A percentile compares a stretch with the other conserved stretches of the same genome.
These are phyloP conservation scores for Syzygium malaccense DNA, from an alignment of 441 rosid genomes.

Conservation along the genomic window DNA sequence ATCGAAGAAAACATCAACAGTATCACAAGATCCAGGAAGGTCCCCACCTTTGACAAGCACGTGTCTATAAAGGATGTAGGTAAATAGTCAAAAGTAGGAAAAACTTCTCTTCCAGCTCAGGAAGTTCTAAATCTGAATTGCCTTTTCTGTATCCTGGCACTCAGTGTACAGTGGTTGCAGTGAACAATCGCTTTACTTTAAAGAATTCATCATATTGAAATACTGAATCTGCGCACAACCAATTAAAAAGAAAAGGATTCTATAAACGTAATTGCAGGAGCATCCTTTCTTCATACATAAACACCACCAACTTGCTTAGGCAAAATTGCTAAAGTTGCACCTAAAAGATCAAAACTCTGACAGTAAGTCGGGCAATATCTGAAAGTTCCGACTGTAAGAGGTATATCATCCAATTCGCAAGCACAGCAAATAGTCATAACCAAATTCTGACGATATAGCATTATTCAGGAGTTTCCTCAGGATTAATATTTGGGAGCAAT, in stretches of 20 bases:
- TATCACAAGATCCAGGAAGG: constrained; percentile 76
- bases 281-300: background rate
- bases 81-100: background rate
- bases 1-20: constrained; percentile 75
- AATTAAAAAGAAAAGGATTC: background rate
- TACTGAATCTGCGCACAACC: background rate
- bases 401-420: background rate
- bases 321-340: background rate
- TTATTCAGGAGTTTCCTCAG: background rate
- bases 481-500: background rate
- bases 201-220: background rate
- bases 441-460: background rate
- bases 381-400: background rate
- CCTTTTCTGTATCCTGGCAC: background rate
- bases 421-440: background rate
- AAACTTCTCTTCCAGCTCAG: background rate
- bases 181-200: background rate
- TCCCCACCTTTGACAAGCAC: constrained; percentile 98
- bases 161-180: background rate
- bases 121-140: background rate
- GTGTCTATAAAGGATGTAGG: constrained; percentile 34
- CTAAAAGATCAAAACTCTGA: background rate
- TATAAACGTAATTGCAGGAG: background rate
- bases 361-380: background rate
- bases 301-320: background rate